These are phyloP conservation scores for Fusarium tuaranense DNA, from an alignment of 2,329 filamentous ascomycete genomes.

Conservation along the genomic window DNA sequence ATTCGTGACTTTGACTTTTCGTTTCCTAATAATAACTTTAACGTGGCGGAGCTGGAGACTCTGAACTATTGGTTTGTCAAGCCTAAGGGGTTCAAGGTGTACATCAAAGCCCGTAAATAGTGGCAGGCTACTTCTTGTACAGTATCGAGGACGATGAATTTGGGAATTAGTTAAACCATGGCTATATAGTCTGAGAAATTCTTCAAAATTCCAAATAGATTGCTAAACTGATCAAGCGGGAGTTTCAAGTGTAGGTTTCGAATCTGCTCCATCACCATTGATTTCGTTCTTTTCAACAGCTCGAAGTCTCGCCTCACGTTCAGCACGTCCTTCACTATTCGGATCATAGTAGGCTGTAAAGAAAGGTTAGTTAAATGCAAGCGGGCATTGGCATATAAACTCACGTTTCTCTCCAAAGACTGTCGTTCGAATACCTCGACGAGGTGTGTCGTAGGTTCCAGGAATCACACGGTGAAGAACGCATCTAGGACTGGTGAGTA, in stretches of 20 bases:
- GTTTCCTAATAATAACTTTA: neutral
- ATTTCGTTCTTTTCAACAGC: neutral
- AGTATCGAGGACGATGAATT: neutral
- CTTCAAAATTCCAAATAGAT: neutral
- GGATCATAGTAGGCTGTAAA: slow-evolving; percentile 3
- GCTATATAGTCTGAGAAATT: neutral
- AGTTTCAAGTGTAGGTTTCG: neutral
- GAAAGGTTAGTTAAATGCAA: neutral
- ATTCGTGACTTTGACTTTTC: neutral
- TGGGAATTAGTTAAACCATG: neutral
- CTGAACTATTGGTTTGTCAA: neutral
- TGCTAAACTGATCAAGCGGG: neutral
- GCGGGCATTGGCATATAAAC: neutral
- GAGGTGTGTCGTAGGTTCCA: slow-evolving; percentile 24
- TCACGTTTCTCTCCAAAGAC: slow-evolving; percentile 28
- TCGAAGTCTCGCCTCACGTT: slow-evolving; percentile 12
- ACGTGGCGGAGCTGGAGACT: neutral
- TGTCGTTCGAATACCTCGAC: slow-evolving; percentile 21
- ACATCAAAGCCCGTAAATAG: neutral
- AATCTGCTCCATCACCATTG: neutral
- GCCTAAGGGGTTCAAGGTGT: slow-evolving; percentile 8
- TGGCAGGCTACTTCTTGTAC: neutral
- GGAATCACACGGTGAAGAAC: slow-evolving; percentile 29
- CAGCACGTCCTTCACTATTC: slow-evolving; percentile 21
- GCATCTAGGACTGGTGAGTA: neutral